Evolutionary conservation across 1,139 yeast genomes (phyloP), one percentile per base, ranked within the genome.

Genomic region (Debaryomyces singareniensis): DNA sequence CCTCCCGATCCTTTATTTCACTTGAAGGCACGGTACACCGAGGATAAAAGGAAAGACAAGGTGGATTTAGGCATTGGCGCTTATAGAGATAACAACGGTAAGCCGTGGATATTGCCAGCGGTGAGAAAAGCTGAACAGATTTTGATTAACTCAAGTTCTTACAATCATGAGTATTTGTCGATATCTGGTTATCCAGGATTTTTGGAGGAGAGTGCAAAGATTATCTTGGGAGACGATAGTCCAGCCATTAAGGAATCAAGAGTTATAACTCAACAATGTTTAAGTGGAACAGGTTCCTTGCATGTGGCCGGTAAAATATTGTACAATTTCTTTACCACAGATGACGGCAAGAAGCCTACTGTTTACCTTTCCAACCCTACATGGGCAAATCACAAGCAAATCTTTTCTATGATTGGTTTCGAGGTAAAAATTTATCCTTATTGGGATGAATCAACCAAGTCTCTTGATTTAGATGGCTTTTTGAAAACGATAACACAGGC

Each of bases 51-150:
- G 35, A 18, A 67, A 4, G 68, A 72, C 37, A 91, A 89, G 65
- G 86, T 89, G 41, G 95, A 87, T 58, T 68, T 86, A 42, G 96
- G 96, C 33, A 89, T 89, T 38, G 97, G 97, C 41, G 97, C 97
- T 28, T 91, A 91, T 69, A 77, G 97, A 58, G 96, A 89, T 55
- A 82, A 86, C 56, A 59, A 63, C 42, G 97, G 96, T 33, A 83
- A 86, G 59, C 96, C 97, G 30, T 89, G 91, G 86, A 87, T 91
- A 32, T 68, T 91, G 31, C 95, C 95, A 5, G 78, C 94, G 7
- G 97, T 91, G 11, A 73, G 63, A 40, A 60, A 66, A 42, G 94
- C 94, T 28, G 96, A 87, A 57, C 56, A 65, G 34, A 58, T 61
- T 44, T 58, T 67, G 45, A 45, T 63, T 14, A 50, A 48, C 24